Conservation (phyloP, 768 basidiomycete species). For the Calocybe gangraenosa region DNA sequence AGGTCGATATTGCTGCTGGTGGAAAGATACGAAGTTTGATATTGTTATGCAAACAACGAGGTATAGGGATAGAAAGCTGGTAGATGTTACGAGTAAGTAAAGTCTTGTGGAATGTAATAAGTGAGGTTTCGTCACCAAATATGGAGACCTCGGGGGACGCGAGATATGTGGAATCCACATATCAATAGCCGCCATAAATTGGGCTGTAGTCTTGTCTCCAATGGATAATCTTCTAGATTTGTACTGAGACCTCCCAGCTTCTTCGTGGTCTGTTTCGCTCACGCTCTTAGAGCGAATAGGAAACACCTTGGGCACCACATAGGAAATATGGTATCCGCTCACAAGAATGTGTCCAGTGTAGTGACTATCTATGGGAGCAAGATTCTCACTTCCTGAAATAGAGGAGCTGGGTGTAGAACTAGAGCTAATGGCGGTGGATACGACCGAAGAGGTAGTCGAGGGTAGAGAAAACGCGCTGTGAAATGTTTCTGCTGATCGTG, state of each 20-base stretch:
- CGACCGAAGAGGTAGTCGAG: conserved; percentile 27
- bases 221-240: conserved; percentile 50
- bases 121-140: conserved; percentile 50
- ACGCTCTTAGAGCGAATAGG: conserved; percentile 24
- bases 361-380: conserved; percentile 53
- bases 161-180: conserved; percentile 69
- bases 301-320: conserved; percentile 69
- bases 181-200: conserved; percentile 81
- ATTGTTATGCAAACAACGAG: conserved; percentile 74
- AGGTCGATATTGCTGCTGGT: conserved; percentile 48
- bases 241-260: conserved; percentile 20
- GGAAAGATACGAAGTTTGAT: conserved; percentile 74
- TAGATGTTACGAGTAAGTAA: conserved; percentile 6
- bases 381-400: conserved; percentile 20
- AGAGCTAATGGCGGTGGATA: conserved; percentile 30
- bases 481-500: conserved; percentile 58
- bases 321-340: conserved; percentile 73
- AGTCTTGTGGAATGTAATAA: not conserved
- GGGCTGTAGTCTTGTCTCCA: conserved; percentile 53
- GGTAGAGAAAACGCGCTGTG: conserved; percentile 47
- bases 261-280: conserved; percentile 27
- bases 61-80: conserved; percentile 73
- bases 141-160: conserved; percentile 70
- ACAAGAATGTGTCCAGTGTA: conserved; percentile 76
- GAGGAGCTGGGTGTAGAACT: conserved; percentile 30